phyloP scores from a whole-genome alignment of 495 filamentous ascomycete genomes.

The Neurospora terricola region DNA sequence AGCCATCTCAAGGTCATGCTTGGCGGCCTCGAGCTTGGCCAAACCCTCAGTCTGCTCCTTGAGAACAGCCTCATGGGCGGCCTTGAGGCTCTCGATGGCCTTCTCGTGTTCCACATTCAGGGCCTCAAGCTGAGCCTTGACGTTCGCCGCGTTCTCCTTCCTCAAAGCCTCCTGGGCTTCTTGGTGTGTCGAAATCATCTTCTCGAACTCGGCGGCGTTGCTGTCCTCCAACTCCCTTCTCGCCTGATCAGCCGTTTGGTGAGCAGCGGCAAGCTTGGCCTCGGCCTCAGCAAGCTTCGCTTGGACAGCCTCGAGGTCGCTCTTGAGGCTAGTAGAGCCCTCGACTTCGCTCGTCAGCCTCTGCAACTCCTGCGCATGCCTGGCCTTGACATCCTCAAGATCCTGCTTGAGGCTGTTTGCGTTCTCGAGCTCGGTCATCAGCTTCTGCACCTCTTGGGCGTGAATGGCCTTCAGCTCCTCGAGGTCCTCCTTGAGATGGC shows the following conservation, averaged over 20 bases:
- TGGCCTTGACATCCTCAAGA: slow-evolving; percentile 18
- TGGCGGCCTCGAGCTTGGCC: slow-evolving; percentile 12
- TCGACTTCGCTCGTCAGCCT: slow-evolving; percentile 29
- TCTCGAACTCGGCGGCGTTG: slow-evolving; percentile 39
- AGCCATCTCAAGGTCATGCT: slow-evolving; percentile 12
- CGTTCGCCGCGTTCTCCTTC: slow-evolving; percentile 20
- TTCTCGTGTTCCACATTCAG: slow-evolving; percentile 32
- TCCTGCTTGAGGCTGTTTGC: slow-evolving; percentile 16
- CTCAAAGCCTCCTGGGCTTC: slow-evolving; percentile 32
- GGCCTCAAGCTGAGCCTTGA: slow-evolving; percentile 28
- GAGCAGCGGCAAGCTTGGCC: slow-evolving; percentile 23
- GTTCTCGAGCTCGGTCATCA: slow-evolving; percentile 18
- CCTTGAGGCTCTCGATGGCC: slow-evolving; percentile 31
- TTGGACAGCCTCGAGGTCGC: slow-evolving; percentile 27
- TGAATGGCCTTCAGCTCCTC: slow-evolving; percentile 21
- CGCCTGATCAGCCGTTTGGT: slow-evolving; percentile 20
- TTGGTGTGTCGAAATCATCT: slow-evolving; percentile 33
- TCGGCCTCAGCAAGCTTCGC: slow-evolving; percentile 31
- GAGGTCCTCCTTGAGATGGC: slow-evolving; percentile 14
- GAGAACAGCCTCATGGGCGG: slow-evolving; percentile 21
- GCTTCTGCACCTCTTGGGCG: slow-evolving; percentile 12
- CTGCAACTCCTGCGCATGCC: slow-evolving; percentile 22
- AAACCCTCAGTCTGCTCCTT: slow-evolving; percentile 13
- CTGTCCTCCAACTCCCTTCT: slow-evolving; percentile 35
- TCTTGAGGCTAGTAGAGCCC: slow-evolving; percentile 18